A percentile compares a stretch with the other conserved stretches of the same genome.
Conservation (phyloP, 805 yeast species). For the Kuraishia hungarica region DNA sequence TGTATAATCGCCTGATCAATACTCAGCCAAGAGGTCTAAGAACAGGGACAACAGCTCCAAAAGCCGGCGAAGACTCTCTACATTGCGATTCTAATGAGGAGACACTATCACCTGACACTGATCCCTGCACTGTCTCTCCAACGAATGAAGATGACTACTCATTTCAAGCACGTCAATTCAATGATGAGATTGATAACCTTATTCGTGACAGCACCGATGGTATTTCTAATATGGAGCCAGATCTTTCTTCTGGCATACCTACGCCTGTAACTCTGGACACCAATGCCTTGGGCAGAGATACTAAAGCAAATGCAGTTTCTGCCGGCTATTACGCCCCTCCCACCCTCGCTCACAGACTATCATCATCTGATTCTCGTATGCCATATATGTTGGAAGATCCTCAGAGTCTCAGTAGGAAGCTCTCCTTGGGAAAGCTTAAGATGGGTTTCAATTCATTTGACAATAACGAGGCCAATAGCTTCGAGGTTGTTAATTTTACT, state of each 20-base stretch:
- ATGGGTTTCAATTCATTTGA: background rate
- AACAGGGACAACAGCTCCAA: too few relatives aligned
- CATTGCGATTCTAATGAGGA: background rate
- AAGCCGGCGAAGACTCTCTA: background rate
- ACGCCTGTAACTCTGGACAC: background rate
- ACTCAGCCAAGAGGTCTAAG: background rate
- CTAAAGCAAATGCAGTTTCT: background rate
- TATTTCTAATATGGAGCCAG: background rate
- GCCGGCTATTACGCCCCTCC: background rate
- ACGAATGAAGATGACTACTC: background rate
- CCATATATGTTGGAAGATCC: background rate
- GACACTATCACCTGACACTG: background rate
- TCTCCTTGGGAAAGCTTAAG: background rate
- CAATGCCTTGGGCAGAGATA: background rate
- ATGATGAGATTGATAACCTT: background rate
- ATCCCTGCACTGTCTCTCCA: background rate
- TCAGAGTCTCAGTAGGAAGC: background rate
- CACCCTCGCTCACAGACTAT: background rate
- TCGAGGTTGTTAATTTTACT: background rate
- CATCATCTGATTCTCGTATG: background rate
- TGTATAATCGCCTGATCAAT: background rate
- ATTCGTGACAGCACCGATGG: background rate
- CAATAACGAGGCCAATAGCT: background rate
- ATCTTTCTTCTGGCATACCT: background rate
- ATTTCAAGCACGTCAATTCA: background rate